Evolutionary conservation across 768 basidiomycete genomes (phyloP), one percentile per base, ranked within the genome.

Genomic region (Mrakia frigida): DNA sequence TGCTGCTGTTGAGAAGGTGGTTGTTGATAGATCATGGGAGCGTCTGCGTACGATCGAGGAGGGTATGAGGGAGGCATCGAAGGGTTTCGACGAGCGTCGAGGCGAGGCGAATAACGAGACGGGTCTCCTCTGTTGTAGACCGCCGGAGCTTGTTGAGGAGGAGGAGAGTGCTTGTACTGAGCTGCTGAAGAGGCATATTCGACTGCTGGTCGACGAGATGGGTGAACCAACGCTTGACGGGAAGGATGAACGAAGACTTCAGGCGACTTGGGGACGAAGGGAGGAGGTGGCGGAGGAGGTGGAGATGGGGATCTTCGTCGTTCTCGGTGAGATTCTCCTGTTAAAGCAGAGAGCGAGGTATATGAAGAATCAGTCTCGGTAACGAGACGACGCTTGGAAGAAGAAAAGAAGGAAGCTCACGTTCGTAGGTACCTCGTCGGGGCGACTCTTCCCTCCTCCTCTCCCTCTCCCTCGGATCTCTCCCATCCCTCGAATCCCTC

Each of bases 51-150:
- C 13, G 31, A 21, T 21, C 31, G 61, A 33, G 61, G 61, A 63
- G 33, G 61, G 33, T 63, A 35, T 11, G 61, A 63, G 31, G 61
- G 21, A 63, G 31, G 21, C 0, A 18, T 14, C 18, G 61, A 37
- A 33, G 61, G 61, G 61, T 33, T 14, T 31, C 61, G 61, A 63
- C 33, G 61, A 21, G 31, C 31, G 31, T 63, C 61, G 18, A 31
- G 7, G 61, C 61, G 61, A 63, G 61, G 61, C 61, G 61, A 63
- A 21, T 63, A 35, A 37, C 31, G 61, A 23, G 59, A n/a, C 25
- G 59, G n/a, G 59, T 33, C 61, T 63, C 33, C 35, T 63, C 61
- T 35, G n/a, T 63, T 63, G 61, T 63, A 63, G 61, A 63, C 28
- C 4, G n/a, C 61, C 18, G 61, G 18, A 33, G 31, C 18, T 63